Base-by-base conservation (phyloP, 148 eudicot genomes). In the Rhododendron vialii region DNA sequence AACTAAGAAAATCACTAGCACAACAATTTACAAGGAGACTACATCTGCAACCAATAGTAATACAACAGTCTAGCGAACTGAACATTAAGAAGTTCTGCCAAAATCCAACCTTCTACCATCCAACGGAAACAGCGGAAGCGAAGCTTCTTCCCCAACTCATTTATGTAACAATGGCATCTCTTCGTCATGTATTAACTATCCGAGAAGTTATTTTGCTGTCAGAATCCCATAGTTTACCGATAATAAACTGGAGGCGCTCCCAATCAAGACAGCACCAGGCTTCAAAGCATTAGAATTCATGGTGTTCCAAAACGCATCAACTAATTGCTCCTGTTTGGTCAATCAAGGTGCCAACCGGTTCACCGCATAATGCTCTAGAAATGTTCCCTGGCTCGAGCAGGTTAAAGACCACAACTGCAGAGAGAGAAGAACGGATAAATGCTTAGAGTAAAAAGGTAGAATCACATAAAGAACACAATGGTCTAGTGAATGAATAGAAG, bases 371-470 rank as follows among this genome's bases (percentile, higher is more conserved):
- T 65, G 99, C 99, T 88, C 94, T 93, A 59, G 99, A 95, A 86
- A 95, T 94, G 93, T 95, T 95, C 83, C 97, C 96, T 17, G 96
- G 94, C 90, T 95, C 95, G 18, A 91, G 96, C 86, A 96, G 94
- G 89, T 95, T 94, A 86, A 96, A 96, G 55, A 96, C 85, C 84
- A 92, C 92, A 86, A 96, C 99, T 96, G 91, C 93, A 86, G 20
- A 15, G 17, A 71, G 76, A 71, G 12, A 28, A 83, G 51, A 41
- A 61, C 5, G 15, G 7, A 82, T 41, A 77, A 80, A 86, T 80
- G 36, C 76, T 14, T 30, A 30, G 38, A 30, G 71, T 65, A n/a
- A 65, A 63, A 28, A n/a, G 13, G 30, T n/a, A 28, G 1, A 26
- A 80, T n/a, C 24, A 14, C 24, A 78, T 43, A 3, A 41, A 15